Conservation (phyloP, 306 rosid genomes). For the Castanea crenata region DNA sequence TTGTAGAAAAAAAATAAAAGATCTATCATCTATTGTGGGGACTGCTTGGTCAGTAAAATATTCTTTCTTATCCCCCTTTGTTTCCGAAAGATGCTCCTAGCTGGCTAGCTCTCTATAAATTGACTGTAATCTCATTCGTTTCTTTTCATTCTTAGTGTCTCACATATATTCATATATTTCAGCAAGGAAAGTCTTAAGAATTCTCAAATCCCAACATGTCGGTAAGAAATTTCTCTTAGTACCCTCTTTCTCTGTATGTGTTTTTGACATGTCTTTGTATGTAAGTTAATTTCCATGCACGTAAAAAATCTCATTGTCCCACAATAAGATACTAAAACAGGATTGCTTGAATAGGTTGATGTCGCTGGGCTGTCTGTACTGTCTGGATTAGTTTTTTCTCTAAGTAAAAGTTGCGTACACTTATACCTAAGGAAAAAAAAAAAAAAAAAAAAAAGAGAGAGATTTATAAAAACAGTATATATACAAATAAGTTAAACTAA, state of each 20-base stretch:
- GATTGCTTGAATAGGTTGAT: neutral
- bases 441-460: too few relatives aligned
- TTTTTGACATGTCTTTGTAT: neutral
- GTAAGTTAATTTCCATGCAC: neutral
- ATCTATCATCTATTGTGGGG: slow-evolving; percentile 4
- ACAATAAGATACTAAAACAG: neutral
- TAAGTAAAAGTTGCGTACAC: too few relatives aligned
- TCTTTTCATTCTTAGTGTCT: slow-evolving; percentile 6
- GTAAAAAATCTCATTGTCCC: neutral
- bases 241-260: neutral
- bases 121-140: neutral
- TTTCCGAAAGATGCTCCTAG: neutral
- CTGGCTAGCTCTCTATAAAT: slow-evolving; percentile 1
- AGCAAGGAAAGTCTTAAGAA: neutral
- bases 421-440: too few relatives aligned
- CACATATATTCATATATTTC: neutral
- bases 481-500: too few relatives aligned
- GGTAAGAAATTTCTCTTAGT: slow-evolving; percentile 9
- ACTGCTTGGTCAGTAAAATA: neutral
- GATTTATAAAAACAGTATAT: too few relatives aligned
- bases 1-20: neutral
- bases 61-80: slow-evolving; percentile 23
- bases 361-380: neutral
- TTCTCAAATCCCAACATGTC: neutral
- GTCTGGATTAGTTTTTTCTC: too few relatives aligned